Evolutionary conservation across 352 stramenopile genomes (phyloP), one percentile per base, ranked within the genome.

Genomic region (Globisporangium rhizosaccharum): DNA sequence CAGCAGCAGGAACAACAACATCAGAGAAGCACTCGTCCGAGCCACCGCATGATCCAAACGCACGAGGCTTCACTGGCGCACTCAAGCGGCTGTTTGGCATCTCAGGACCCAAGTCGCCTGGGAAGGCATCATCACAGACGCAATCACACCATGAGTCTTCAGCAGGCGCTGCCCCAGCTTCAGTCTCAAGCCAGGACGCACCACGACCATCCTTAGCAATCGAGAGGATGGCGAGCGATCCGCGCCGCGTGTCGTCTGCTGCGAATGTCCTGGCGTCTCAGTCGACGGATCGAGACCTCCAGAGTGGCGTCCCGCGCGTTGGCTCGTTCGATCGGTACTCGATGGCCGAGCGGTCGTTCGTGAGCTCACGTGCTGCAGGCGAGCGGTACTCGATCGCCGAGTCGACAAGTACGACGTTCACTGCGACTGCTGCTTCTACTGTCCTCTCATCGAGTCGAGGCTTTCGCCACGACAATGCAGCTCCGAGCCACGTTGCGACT

Each of bases 71-170:
- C 25, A 65, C 74, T 44, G 71, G 73, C 17, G 80, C 72, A 23
- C 48, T 92, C 0, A 90, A 90, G 63, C 69, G 82, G 0, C 83
- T 92, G 9, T 88, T 92, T 46, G 78, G 78, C 5, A 80, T 90
- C 48, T 69, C 64, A 0, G 53, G 56, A 23, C 63, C 62, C 3
- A 82, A 75, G 51, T 26, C 51, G 7, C 6, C 42, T 8, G 53
- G 25, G 11, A 59, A 56, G 33, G 6, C 33, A 39, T 39, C 33
- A 7, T 9, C 33, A 0, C 9, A 33, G 28, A 7, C 33, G 33
- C 33, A 39, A 6, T 12, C 33, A 6, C 33, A 39, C 6, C 33
- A 39, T 12, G 33, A 39, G 33, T 1, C 33, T 10, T 12, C 33
- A 39, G 8, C 6, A 39, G 33, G 33, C 9, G 33, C 33, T 39